Percentiles rank a stretch among this genome's conserved stretches.
Evolutionary conservation across 257 asterid genomes (phyloP).

Genomic region (Echites panduratus): DNA sequence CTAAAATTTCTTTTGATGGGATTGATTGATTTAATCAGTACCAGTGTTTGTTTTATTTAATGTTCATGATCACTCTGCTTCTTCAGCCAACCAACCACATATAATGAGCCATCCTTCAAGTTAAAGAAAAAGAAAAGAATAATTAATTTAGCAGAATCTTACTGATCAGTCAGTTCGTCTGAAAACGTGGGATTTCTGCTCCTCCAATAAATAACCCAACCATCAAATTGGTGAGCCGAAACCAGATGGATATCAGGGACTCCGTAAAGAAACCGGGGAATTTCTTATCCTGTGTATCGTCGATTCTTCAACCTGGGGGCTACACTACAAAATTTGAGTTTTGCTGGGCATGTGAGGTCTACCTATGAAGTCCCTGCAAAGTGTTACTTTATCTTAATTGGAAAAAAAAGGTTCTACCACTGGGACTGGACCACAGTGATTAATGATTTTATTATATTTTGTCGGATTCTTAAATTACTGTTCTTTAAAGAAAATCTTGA

Average conservation of each 20-base stretch:
- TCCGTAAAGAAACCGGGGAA: neutral
- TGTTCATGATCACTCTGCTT: no score
- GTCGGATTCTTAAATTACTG: neutral
- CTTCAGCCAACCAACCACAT: no score
- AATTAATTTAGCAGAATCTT: neutral
- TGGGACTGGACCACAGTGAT: conserved; percentile 2
- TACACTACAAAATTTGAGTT: neutral
- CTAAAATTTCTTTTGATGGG: neutral
- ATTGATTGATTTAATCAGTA: no score
- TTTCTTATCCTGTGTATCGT: neutral
- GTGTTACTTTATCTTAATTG: neutral
- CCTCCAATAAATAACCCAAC: neutral
- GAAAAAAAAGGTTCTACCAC: neutral
- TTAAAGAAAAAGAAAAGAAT: neutral
- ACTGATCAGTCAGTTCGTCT: neutral
- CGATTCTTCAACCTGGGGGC: neutral
- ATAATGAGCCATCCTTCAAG: no score
- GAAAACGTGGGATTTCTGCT: neutral
- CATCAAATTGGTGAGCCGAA: neutral
- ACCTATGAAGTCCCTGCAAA: neutral
- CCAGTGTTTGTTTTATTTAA: no score
- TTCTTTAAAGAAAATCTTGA: conserved; percentile 1
- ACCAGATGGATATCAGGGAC: neutral
- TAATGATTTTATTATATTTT: neutral
- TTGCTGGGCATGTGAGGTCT: neutral